Evolutionary conservation across 371 early-diverging fungal species (phyloP).

Genomic region (Mucor irregularis): DNA sequence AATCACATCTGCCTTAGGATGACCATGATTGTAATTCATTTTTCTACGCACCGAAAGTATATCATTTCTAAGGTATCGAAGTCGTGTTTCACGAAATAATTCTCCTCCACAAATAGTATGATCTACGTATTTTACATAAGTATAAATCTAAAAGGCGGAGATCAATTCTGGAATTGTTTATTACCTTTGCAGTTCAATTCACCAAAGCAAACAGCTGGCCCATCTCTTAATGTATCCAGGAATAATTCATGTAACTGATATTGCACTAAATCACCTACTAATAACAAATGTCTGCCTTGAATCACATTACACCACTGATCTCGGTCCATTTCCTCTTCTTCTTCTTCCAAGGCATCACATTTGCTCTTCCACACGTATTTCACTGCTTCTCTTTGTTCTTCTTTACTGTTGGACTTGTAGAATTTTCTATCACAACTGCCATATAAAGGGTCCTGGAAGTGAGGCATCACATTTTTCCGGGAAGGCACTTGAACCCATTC

Average conservation of each 20-base stretch:
- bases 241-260: slow-evolving; percentile 60
- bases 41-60: slow-evolving; percentile 41
- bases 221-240: slow-evolving; percentile 46
- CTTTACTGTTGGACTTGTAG: slow-evolving; percentile 1
- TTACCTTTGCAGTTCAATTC: slow-evolving; percentile 58
- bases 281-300: slow-evolving; percentile 36
- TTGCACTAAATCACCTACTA: slow-evolving; percentile 62
- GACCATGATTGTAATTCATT: slow-evolving; percentile 29
- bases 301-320: slow-evolving; percentile 38
- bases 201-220: slow-evolving; percentile 55
- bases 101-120: slow-evolving; percentile 38
- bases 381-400: slow-evolving; percentile 17
- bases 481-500: slow-evolving; percentile 17
- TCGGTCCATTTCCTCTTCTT: slow-evolving; percentile 3
- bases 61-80: slow-evolving; percentile 59
- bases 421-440: slow-evolving; percentile 38
- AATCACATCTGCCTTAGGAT: slow-evolving; percentile 36
- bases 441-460: slow-evolving; percentile 48
- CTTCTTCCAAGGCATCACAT: too few relatives aligned
- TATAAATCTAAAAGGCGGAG: neutral
- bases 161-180: neutral
- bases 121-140: slow-evolving; percentile 26
- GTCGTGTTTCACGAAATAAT: slow-evolving; percentile 22
- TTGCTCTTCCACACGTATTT: slow-evolving; percentile 32
- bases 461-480: slow-evolving; percentile 16